Evolutionary conservation across 1,284 basidiomycete genomes (phyloP), one percentile per base, ranked within the genome.

Genomic region (Bjerkandera adusta): DNA sequence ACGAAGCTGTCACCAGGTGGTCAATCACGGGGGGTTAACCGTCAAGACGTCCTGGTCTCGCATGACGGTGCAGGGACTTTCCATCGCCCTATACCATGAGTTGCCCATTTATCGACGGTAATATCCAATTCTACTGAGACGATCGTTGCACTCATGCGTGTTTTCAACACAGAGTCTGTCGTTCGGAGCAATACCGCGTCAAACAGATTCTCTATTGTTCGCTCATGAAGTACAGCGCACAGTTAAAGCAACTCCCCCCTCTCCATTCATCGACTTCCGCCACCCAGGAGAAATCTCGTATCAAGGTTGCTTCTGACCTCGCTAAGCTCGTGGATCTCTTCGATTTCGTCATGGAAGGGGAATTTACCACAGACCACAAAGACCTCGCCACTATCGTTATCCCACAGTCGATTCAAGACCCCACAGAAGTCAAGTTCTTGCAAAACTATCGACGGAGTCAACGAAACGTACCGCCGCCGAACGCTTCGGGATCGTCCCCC

Each of bases 1-100:
- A 16, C 70, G 83, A 52, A 84, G 81, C 49, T 86, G 81, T 48
- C 87, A 89, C 62, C 86, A 89, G 58, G 87, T 90, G 4, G 73
- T 89, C 16, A 91, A 90, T 56, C 66, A 69, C 41, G 85, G 88
- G 21, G 87, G 88, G 7, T 70, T 90, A 21, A 85, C 85, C 0
- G 71, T 88, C 59, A 91, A 91, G 64, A 79, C 79, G 7, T 85
- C 85, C 1, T 90, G 87, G 87, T 89, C 87, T 1, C 71, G 88
- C 35, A 88, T 90, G 85, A 83, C 83, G 7, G 56, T 85, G 11
- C 59, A 66, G 36, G 82, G 84, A 3, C 62, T 87, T 13, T 59
- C 60, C 33, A 68, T 70, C 0, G 84, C 86, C 1, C 68, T 85
- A 32, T 75, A 78, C 56, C 75, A 84, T 42, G 87, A 90, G 52